These are phyloP conservation scores for Triticum dicoccoides DNA, from an alignment of 176 grass and related monocot species.

Conservation along the genomic window DNA sequence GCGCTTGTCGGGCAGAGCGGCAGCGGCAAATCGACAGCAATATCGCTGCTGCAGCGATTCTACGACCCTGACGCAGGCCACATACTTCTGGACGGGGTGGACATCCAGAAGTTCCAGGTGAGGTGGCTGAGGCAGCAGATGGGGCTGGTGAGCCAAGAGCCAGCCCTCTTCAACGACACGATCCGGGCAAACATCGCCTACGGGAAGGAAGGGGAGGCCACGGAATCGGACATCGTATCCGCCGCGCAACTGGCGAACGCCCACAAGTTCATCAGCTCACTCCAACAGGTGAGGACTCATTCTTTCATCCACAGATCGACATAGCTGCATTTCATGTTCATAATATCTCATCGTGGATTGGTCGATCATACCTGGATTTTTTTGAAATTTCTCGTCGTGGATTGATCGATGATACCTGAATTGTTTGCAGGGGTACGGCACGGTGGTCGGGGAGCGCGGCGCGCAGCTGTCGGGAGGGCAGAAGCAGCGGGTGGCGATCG, in stretches of 20 bases:
- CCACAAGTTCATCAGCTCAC: constrained; percentile 83
- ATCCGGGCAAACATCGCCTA: constrained; percentile 92
- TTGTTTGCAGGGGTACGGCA: constrained; percentile 76
- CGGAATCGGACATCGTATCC: constrained; percentile 69
- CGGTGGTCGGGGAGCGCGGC: constrained; percentile 89
- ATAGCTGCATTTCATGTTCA: too few relatives aligned
- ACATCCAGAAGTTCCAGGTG: constrained; percentile 87
- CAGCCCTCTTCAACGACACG: constrained; percentile 83
- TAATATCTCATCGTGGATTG: not conserved
- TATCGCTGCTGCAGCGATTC: constrained; percentile 88
- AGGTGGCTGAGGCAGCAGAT: constrained; percentile 96
- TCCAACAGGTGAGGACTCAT: not conserved
- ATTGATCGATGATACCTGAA: not conserved
- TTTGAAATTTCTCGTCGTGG: not conserved
- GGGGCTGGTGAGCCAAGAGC: constrained; percentile 98
- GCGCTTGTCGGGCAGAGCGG: constrained; percentile 96
- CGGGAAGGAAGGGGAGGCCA: constrained; percentile 80
- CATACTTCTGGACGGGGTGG: constrained; percentile 81
- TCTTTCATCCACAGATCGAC: not conserved
- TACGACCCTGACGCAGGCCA: constrained; percentile 80
- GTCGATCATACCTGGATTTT: not conserved
- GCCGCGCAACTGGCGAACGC: constrained; percentile 87
- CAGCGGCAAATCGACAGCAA: constrained; percentile 93
- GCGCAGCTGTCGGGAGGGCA: constrained; percentile 86
- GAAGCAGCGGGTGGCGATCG: constrained; percentile 90